Evolutionary conservation across 331 rosid genomes (phyloP).

Genomic region (Acacia concinna): DNA sequence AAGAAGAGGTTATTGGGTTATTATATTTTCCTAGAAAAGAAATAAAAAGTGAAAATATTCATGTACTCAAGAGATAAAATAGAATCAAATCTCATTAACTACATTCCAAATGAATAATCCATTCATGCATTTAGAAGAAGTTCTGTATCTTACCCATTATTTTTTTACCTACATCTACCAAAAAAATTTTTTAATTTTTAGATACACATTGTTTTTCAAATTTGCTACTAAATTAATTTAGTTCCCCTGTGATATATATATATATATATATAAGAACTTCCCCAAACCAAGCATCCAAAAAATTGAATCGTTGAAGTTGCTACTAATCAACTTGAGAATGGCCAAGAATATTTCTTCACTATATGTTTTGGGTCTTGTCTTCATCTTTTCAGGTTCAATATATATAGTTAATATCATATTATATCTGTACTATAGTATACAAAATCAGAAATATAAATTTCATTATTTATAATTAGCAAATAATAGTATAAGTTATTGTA

Average conservation of each 20-base stretch:
- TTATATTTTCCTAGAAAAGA: too few relatives aligned
- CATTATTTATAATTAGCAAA: neutral
- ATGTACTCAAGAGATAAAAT: too few relatives aligned
- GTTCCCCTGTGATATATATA: too few relatives aligned
- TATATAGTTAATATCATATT: neutral
- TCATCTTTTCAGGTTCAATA: neutral
- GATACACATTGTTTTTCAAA: too few relatives aligned
- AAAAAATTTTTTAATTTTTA: too few relatives aligned
- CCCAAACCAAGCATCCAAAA: neutral
- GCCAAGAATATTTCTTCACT: neutral
- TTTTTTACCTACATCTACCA: too few relatives aligned
- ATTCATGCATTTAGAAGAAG: neutral
- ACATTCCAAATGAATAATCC: too few relatives aligned
- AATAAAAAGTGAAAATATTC: too few relatives aligned
- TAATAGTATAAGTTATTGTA: too few relatives aligned
- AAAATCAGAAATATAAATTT: neutral
- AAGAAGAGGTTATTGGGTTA: too few relatives aligned
- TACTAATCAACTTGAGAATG: neutral
- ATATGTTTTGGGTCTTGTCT: neutral
- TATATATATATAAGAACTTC: neutral
- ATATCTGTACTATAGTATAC: neutral
- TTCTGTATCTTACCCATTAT: neutral
- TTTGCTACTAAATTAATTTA: too few relatives aligned
- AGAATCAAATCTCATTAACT: too few relatives aligned
- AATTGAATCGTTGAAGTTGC: neutral